Base-by-base conservation (phyloP, 2,329 filamentous ascomycete species). In the Colletotrichum lini region DNA sequence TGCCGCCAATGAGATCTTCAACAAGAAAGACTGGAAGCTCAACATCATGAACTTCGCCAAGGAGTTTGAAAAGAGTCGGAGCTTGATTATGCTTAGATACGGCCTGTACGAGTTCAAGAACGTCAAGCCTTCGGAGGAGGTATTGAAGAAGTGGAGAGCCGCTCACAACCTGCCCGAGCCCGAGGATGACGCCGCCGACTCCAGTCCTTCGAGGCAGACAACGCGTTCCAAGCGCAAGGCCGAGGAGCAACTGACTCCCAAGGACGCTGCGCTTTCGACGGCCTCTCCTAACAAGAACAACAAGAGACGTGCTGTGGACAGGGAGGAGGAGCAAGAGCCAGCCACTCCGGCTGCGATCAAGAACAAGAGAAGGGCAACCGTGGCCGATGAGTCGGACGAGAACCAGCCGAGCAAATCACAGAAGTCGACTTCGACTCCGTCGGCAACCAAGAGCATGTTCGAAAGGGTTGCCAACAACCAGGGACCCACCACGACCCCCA, bases 31-130 rank as follows among this genome's bases (percentile, higher is more conserved):
- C 74, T 91, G 89, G 89, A 89, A 89, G 79, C 79, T 91, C 64
- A 91, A 91, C 73, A 85, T 90, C 21, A 78, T 88, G 73, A 90
- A 90, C 77, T 91, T 91, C 69, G 88, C 89, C 49, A 91, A 90
- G 77, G 89, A 90, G 77, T 91, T 89, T 72, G 89, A 91, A 77
- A 91, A 91, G 82, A 90, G 88, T 76, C 84, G 89, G 59, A 89
- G 88, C 74, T 80, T 91, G 53, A 90, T 91, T 68, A 85, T 91
- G 79, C 77, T 91, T 67, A 87, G 88, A 58, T 91, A 91, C 72
- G 89, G 88, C 2, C 84, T 90, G 2, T 91, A 90, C 76, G 87
- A 90, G 75, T 91, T 90, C 80, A 89, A 90, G 80, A 90, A 87
- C 21, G 85, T 90, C 52, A 89, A 89, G 75, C 87, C 88, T 1